These are phyloP conservation scores for Pythium insidiosum DNA, from an alignment of 352 stramenopile genomes.

Conservation along the genomic window DNA sequence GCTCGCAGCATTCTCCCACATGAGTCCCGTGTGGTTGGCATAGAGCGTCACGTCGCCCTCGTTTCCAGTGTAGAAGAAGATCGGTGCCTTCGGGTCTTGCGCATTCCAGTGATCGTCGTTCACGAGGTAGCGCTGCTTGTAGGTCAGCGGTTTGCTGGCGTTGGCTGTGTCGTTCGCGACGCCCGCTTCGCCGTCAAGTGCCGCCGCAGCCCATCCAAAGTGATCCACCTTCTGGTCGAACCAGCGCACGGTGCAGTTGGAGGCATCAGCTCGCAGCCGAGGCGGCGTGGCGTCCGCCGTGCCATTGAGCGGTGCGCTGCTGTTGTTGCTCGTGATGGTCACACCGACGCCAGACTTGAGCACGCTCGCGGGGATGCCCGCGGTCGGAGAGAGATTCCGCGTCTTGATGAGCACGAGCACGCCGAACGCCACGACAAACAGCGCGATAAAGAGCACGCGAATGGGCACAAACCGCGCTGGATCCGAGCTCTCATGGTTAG, in stretches of 20 bases:
- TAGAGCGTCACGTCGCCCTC: constrained; percentile 93
- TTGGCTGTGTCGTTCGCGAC: constrained; percentile 11
- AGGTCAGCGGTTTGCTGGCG: constrained; percentile 35
- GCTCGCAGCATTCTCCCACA: constrained; percentile 89
- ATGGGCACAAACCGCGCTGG: constrained; percentile 21
- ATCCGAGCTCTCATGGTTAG: not conserved
- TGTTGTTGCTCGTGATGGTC: constrained; percentile 4
- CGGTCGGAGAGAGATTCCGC: constrained; percentile 37
- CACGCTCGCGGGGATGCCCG: constrained; percentile 29
- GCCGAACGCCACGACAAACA: constrained; percentile 36
- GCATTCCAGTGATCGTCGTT: constrained; percentile 83
- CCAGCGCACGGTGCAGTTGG: constrained; percentile 80
- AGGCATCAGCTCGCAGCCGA: constrained; percentile 27
- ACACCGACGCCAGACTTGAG: constrained; percentile 11
- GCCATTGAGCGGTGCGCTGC: not conserved
- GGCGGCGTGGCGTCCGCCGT: not conserved
- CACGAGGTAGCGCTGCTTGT: constrained; percentile 86
- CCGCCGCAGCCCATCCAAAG: constrained; percentile 59
- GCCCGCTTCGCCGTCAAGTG: constrained; percentile 11
- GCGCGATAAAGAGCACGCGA: constrained; percentile 41
- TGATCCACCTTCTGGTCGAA: constrained; percentile 88
- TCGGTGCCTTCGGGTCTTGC: constrained; percentile 46
- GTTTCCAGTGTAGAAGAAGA: constrained; percentile 95
- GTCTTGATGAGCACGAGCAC: constrained; percentile 70
- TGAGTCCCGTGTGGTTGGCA: constrained; percentile 91